These are phyloP conservation scores for Colletotrichum sp. DNA, from an alignment of 2,329 filamentous ascomycete species.

Conservation along the genomic window DNA sequence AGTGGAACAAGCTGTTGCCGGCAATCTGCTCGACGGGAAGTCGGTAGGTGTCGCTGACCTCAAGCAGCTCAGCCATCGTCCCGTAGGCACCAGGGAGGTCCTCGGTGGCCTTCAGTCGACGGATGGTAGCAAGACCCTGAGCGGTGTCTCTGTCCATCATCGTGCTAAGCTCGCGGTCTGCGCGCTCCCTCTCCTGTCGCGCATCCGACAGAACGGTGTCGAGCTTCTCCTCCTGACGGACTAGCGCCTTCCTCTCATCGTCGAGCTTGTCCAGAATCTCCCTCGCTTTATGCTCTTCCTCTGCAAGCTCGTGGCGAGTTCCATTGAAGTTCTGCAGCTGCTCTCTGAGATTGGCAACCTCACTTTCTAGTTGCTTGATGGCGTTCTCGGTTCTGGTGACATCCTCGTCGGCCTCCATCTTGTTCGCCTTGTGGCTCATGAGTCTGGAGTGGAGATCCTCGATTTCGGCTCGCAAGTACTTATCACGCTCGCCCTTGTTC, in stretches of 20 bases:
- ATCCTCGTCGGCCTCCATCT: constrained; percentile 84
- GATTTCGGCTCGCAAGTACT: constrained; percentile 81
- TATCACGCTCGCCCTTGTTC: constrained; percentile 87
- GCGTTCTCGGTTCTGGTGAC: constrained; percentile 73
- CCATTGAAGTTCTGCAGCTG: constrained; percentile 81
- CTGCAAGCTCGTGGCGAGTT: constrained; percentile 73
- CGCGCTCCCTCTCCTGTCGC: constrained; percentile 75
- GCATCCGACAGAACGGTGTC: constrained; percentile 78
- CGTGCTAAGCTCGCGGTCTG: constrained; percentile 78
- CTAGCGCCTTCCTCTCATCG: constrained; percentile 86
- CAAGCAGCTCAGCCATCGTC: constrained; percentile 89
- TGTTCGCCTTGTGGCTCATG: constrained; percentile 81
- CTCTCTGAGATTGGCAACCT: constrained; percentile 72
- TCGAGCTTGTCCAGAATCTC: constrained; percentile 79
- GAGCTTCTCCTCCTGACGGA: constrained; percentile 88
- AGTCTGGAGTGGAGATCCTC: constrained; percentile 78
- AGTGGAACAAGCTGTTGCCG: constrained; percentile 92
- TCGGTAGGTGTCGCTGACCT: constrained; percentile 83
- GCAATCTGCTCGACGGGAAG: constrained; percentile 92
- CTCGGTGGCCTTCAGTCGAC: constrained; percentile 79
- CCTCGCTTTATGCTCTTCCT: constrained; percentile 77
- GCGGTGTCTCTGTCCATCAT: constrained; percentile 91
- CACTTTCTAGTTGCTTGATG: constrained; percentile 74
- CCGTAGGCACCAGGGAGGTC: constrained; percentile 89
- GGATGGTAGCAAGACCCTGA: constrained; percentile 84